Base-by-base conservation (phyloP, 306 rosid genomes). In the Begonia fuchsioides region DNA sequence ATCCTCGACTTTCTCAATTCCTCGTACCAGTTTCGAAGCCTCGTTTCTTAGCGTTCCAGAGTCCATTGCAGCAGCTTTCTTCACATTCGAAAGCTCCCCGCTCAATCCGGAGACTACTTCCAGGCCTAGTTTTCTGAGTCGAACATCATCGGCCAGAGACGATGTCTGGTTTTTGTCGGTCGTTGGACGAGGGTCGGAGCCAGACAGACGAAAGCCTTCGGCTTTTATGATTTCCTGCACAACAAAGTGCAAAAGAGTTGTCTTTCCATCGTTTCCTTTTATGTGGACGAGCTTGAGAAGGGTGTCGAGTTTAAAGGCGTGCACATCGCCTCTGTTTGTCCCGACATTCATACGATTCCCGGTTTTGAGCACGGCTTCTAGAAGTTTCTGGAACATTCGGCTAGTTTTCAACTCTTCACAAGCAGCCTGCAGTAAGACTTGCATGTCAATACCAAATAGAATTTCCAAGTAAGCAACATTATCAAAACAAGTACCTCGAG, bases 321-420 rank as follows among this genome's bases (percentile, higher is more conserved):
- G 94, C 1, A 94, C 98, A 57, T 90, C 98, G 0, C 98, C 98
- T 0, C 98, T 95, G 63, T 81, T 90, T 9, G 98, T 90, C 61
- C 98, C 98, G 17, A 85, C 95, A 3, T 90, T 90, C 98, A 90
- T 90, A 8, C 98, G 81, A 69, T 90, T 90, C 38, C 98, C 95
- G 0, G 98, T 90, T 76, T 90, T 90, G 15, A 90, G 87, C 39
- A 90, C 98, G 3, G 98, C 95, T 62, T 90, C 94, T 19, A 90
- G 75, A 58, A 90, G 95, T 76, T 90, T 90, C 68, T 85, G 68
- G 73, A 90, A 90, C 95, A 90, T 85, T 62, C 92, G 75, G 67
- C 92, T 82, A 63, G 69, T 90, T 61, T 84, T 76, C 68, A 90
- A 68, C 64, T 90, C 98, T 66, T 85, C 95, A 64, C 98, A 90